Evolutionary conservation across 2,329 filamentous ascomycete genomes (phyloP), one percentile per base, ranked within the genome.

Genomic region (Chaetomiaceae sp.): DNA sequence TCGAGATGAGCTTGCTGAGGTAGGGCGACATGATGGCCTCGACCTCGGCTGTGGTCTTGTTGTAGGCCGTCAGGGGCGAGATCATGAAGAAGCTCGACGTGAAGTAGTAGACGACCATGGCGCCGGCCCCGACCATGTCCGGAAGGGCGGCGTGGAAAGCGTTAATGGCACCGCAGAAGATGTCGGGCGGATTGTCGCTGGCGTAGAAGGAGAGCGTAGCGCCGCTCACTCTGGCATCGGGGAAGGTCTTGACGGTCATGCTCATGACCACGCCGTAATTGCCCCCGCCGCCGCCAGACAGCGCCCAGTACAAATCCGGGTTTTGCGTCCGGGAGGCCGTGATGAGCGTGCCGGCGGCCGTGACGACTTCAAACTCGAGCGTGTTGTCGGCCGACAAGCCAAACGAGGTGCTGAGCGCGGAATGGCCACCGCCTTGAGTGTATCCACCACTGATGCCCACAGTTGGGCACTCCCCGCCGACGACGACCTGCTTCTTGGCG

Each of bases 391-490:
- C 68, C 3, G 64, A 72, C 57, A 76, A 66, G 47, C 76, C 67
- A 50, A 73, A 76, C 19, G 70, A 60, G 36, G 68, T 68, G 20
- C 69, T 70, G 37, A 80, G 56, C 3, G 73, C 72, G 9, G 71
- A 74, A 55, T 79, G 75, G 0, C 77, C 77, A 38, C 74, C 76
- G 15, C 73, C 74, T 49, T 72, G 60, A 15, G 67, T 66, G 52
- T 70, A 72, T 10, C 69, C 69, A 37, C 72, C 73, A 12, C 66
- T 63, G 32, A 75, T 61, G 12, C 76, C 75, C 6, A 80, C 73
- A 2, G 70, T 75, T 51, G 50, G 61, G 43, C 76, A 76, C n/a
- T 75, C 73, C 4, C 78, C 77, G 14, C 71, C 73, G 9, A 80
- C 68, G 4, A 79, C 66, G 0, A 66, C 66, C 44, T 73, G 65